Base-by-base conservation (phyloP, 306 rosid species). In the Potentilla sterilis region DNA sequence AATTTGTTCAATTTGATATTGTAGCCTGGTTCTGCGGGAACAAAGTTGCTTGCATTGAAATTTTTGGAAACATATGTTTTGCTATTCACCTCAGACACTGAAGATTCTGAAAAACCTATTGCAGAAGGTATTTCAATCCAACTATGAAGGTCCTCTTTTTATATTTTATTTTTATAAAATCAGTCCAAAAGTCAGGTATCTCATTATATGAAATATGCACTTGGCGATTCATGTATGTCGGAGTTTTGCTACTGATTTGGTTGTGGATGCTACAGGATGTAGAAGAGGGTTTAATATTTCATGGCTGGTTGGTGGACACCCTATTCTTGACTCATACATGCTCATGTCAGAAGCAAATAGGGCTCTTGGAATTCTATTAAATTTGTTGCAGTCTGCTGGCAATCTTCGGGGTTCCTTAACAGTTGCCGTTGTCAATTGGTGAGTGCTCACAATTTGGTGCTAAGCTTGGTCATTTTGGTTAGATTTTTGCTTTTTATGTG, bases 281-380 rank as follows among this genome's bases (percentile, higher is more conserved):
- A 81, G 89, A 58, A 77, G 82, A 75, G 77, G 78, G 67, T 88
- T 90, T 82, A 92, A 95, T 76, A 80, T 95, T 74, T 90, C 96
- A n/a, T 88, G 90, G 93, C 85, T 95, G 85, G 90, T 78, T 78
- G 89, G 89, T 77, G 83, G 89, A 81, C 96, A 92, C 83, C 93
- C 98, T 79, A 74, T 90, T 79, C 90, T 95, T 75, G 97, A 92
- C 77, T 89, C 89, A 35, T 87, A 79, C 77, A 76, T 63, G 83
- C 92, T 95, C 40, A 83, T 77, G 93, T 89, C 96, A 52, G 99
- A 95, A 80, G 93, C 96, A 77, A 90, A 83, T 80, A 89, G 87
- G 83, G 87, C 88, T 70, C 81, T 95, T 80, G 89, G 84, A 76
- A 79, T 88, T 79, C 86, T 95, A 78, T 85, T 95, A 79, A 95